Evolutionary conservation across 139 green algal species (phyloP), one percentile per base, ranked within the genome.

Genomic region (Auxenochlorella pyrenoidosa): DNA sequence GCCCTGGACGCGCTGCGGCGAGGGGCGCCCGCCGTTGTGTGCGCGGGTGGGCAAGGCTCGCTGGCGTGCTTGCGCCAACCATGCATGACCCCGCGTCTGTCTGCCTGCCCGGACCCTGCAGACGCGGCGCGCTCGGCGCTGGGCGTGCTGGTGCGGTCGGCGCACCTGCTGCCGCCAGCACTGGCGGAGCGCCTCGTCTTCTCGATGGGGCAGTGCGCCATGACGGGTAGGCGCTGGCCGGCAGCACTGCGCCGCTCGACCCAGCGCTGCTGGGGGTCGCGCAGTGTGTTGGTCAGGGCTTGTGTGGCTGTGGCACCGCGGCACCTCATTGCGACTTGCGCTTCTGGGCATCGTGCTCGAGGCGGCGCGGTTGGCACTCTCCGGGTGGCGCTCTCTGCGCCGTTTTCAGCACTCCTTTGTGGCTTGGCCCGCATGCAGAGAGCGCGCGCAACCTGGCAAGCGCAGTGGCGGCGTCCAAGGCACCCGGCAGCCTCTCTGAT

Each of bases 41-140:
- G n/a, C n/a, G n/a, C n/a, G n/a, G n/a, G n/a, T n/a, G n/a, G n/a
- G 47, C 6, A 10, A 54, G 47, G 10, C 47, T 54, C 16, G 13
- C 54, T 63, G 54, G 16, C 70, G 18, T 54, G 34, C 16, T 41
- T 2, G 2, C 40, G 5, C 73, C 51, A 78, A 54, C 43, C 28
- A 5, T 65, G 43, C 30, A 10, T n/a, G n/a, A n/a, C n/a, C n/a
- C 30, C 8, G 22, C 51, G n/a, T 13, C 16, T 43, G 6, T 1
- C 60, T 41, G 12, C 3, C 28, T 41, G 0, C 8, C 63, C 8
- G 15, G 0, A 22, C 41, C 0, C 15, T 15, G 44, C 68, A 83
- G 89, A 90, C 32, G 86, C 89, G 40, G 89, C 89, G 12, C 78
- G 89, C 41, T 51, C 72, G 1, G 86, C 79, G 40, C 80, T 92